Evolutionary conservation across 1,139 yeast genomes (phyloP).

Genomic region (Spathaspora jeffriesii): DNA sequence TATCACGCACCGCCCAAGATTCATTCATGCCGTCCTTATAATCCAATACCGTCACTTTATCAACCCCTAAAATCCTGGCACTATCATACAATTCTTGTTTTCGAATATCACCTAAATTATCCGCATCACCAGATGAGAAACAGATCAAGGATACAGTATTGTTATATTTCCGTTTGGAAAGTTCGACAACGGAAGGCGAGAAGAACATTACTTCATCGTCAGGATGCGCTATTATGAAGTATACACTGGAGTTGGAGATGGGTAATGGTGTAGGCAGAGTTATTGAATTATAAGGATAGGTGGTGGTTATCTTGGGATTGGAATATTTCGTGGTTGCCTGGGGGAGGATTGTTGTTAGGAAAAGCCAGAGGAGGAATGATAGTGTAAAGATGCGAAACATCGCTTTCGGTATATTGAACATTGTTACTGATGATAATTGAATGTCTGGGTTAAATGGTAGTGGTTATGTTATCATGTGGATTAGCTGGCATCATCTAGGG

Average conservation of each 20-base stretch:
- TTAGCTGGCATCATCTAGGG: too few species aligned
- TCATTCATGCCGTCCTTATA: slow-evolving; percentile 73
- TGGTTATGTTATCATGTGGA: too few species aligned
- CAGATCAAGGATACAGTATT: slow-evolving; percentile 65
- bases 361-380: slow-evolving; percentile 38
- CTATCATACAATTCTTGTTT: slow-evolving; percentile 59
- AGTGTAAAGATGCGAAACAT: slow-evolving; percentile 15
- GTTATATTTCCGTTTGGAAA: slow-evolving; percentile 46
- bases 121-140: slow-evolving; percentile 71
- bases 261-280: slow-evolving; percentile 37
- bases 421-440: too few species aligned
- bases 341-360: slow-evolving; percentile 42
- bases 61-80: slow-evolving; percentile 58
- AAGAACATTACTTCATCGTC: slow-evolving; percentile 99
- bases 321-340: slow-evolving; percentile 33
- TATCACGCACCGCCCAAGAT: slow-evolving; percentile 59
- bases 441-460: too few species aligned
- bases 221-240: slow-evolving; percentile 87
- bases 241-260: slow-evolving; percentile 37
- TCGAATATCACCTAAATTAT: slow-evolving; percentile 68
- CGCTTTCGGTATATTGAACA: slow-evolving; percentile 17
- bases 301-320: slow-evolving; percentile 26
- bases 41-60: slow-evolving; percentile 48
- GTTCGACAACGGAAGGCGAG: slow-evolving; percentile 70
- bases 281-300: slow-evolving; percentile 40